Evolutionary conservation across 2,329 filamentous ascomycete species (phyloP), one percentile per base, ranked within the genome.

Genomic region (Diaporthe sp.): DNA sequence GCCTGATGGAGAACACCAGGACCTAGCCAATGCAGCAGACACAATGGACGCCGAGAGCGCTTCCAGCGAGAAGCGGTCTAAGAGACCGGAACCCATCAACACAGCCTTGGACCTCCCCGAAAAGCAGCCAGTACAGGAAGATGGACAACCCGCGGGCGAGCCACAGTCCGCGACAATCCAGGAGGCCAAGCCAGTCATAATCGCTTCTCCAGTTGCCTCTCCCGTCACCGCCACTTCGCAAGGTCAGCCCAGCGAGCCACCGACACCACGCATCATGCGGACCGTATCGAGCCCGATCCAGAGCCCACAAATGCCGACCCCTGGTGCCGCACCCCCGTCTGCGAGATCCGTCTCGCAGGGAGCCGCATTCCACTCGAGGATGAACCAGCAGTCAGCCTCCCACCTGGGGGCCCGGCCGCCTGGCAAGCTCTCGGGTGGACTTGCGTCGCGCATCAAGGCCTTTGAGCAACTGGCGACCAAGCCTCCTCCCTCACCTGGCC

Each of bases 401-500:
- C 88, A 88, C 69, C 80, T 93, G 66, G 85, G 88, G 61, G 86
- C 90, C 4, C 95, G 72, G n/a, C 44, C 94, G 81, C 97, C 96
- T 81, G 88, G 92, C 77, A 97, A 94, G 79, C 90, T 98, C 32
- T 96, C 95, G 10, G 95, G 94, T 12, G 95, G 94, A 78, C 98
- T 99, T 75, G 97, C 96, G 4, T 94, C 96, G 82, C 93, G 97
- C 55, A 98, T 98, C 82, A 97, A 98, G 83, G 95, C 96, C 9
- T 87, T 99, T 70, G 94, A 98, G 81, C 96, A 95, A 82, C 88
- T 97, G 77, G 88, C 92, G 74, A 84, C 88, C 80, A 80, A 81
- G 80, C 70, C 70, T 22, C 70, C 70, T 22, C 56, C 56, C 39
- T 76, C 81, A 19, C 72, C 74, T 27, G 58, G 13, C 76, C 81